Percentiles rank a stretch among this genome's conserved stretches.
Conservation (phyloP, 805 yeast species). For the Saturnispora quitensis region DNA sequence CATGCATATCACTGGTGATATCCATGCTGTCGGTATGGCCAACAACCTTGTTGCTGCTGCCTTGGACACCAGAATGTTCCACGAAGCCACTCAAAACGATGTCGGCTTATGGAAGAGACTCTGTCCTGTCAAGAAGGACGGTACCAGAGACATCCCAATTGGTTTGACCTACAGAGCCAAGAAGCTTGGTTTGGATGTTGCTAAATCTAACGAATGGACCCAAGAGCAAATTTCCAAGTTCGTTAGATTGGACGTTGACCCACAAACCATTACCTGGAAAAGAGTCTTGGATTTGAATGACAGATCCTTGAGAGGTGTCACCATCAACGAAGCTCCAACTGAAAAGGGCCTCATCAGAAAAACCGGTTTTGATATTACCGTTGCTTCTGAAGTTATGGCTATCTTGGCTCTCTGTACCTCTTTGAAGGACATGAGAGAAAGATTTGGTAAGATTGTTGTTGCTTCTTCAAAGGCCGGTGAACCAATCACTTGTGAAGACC, state of each 20-base stretch:
- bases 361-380: constrained; percentile 93
- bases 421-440: constrained; percentile 72
- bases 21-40: constrained; percentile 92
- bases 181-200: constrained; percentile 73
- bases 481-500: constrained; percentile 88
- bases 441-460: constrained; percentile 85
- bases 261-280: constrained; percentile 80
- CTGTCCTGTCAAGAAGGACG: constrained; percentile 73
- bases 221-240: constrained; percentile 65
- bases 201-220: constrained; percentile 73
- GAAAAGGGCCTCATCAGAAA: constrained; percentile 81
- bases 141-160: constrained; percentile 65
- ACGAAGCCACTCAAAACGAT: constrained; percentile 76
- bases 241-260: constrained; percentile 83
- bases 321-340: constrained; percentile 86
- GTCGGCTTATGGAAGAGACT: constrained; percentile 73
- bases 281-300: constrained; percentile 95
- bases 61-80: constrained; percentile 94
- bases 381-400: constrained; percentile 95
- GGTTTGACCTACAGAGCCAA: constrained; percentile 69
- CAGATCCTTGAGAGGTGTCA: constrained; percentile 79
- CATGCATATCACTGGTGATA: constrained; percentile 95
- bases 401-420: constrained; percentile 77
- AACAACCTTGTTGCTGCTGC: constrained; percentile 94
- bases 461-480: constrained; percentile 68